These are phyloP conservation scores for Coemansia sp. DNA, from an alignment of 192 early-diverging fungal species.

Conservation along the genomic window DNA sequence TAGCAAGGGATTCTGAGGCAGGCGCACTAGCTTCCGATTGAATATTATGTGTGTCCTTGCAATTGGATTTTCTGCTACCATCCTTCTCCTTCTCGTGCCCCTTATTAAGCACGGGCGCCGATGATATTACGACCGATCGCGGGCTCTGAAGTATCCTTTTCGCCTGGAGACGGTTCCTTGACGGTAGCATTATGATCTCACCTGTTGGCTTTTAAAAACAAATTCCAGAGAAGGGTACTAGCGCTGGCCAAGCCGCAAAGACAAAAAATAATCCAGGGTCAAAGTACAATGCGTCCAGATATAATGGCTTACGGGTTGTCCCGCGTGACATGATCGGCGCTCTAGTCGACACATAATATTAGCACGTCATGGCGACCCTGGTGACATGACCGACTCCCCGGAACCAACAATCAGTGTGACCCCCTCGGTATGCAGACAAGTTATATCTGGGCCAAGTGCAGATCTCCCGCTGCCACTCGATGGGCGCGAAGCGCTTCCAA, in stretches of 20 bases:
- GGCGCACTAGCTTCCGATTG: not conserved
- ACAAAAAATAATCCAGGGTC: not conserved
- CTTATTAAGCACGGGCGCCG: slow-evolving; percentile 29
- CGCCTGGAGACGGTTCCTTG: slow-evolving; percentile 28
- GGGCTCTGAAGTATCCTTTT: slow-evolving; percentile 17
- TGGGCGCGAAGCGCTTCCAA: slow-evolving; percentile 6
- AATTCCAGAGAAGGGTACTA: too few relatives aligned
- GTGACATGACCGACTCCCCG: slow-evolving; percentile 27
- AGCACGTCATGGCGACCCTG: slow-evolving; percentile 15
- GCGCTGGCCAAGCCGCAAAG: too few relatives aligned
- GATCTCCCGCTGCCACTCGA: not conserved
- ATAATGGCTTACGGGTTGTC: not conserved
- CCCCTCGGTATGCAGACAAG: slow-evolving; percentile 24
- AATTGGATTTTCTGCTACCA: not conserved
- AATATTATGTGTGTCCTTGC: not conserved
- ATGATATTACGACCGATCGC: slow-evolving; percentile 16
- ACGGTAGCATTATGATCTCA: slow-evolving; percentile 23
- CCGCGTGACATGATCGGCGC: not conserved
- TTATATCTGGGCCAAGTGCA: not conserved
- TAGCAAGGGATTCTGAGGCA: not conserved
- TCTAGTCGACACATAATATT: not conserved
- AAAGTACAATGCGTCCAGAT: not conserved
- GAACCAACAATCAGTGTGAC: slow-evolving; percentile 35
- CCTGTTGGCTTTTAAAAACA: too few relatives aligned
- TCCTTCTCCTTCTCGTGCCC: slow-evolving; percentile 1